These are phyloP conservation scores for Solanum verrucosum DNA, from an alignment of 257 asterid genomes.

Conservation along the genomic window DNA sequence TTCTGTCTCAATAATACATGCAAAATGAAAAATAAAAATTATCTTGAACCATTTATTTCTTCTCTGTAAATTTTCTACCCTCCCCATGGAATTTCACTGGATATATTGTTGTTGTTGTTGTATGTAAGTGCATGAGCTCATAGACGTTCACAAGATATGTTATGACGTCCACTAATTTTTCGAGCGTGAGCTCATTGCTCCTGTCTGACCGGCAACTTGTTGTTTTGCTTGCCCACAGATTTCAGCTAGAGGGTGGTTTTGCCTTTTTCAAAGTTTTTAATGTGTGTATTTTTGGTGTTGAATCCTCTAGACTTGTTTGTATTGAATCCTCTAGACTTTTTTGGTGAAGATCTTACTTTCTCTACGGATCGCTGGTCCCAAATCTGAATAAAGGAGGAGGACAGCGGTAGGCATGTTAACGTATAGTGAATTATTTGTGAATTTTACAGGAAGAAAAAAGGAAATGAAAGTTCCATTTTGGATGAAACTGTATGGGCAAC, in stretches of 20 bases:
- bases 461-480: background rate
- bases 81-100: background rate
- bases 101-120: background rate
- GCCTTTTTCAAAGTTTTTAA: background rate
- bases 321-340: background rate
- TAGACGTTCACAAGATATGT: background rate
- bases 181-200: background rate
- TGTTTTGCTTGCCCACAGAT: background rate
- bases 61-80: background rate
- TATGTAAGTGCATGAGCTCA: background rate
- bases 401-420: background rate
- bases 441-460: background rate
- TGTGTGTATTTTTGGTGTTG: background rate
- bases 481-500: conserved; percentile 4
- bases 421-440: background rate
- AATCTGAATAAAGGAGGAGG: background rate
- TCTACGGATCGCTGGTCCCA: background rate
- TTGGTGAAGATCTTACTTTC: background rate
- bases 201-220: background rate
- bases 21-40: background rate
- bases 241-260: background rate
- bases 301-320: background rate
- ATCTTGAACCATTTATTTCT: background rate
- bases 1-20: background rate
- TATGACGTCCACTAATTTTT: background rate